Percentiles rank a stretch among this genome's conserved stretches.
These are phyloP conservation scores for Oenanthe sinensis DNA, from an alignment of 129 eudicot species.

Conservation along the genomic window DNA sequence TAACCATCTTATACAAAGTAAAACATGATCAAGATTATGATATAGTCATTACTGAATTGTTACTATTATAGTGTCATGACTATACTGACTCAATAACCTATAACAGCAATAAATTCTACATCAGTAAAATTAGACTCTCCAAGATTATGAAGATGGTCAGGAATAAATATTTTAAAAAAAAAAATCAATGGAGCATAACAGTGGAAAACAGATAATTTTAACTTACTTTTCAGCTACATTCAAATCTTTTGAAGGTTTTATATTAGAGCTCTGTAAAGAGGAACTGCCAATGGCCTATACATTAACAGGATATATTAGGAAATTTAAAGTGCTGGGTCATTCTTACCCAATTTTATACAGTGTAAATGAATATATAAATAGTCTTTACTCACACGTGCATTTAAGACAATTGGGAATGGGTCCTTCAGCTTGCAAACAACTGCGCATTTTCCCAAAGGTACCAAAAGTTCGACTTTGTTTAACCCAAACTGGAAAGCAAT, in stretches of 20 bases:
- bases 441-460: slow-evolving; percentile 10
- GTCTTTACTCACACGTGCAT: slow-evolving; percentile 16
- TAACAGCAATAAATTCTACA: not conserved
- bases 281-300: slow-evolving; percentile 18
- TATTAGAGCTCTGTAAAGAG: slow-evolving; percentile 19
- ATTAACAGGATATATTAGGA: not conserved
- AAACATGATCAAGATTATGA: not conserved
- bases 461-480: not conserved
- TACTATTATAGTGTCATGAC: not conserved
- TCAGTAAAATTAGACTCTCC: not conserved
- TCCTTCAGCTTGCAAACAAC: not conserved
- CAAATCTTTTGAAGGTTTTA: slow-evolving; percentile 17
- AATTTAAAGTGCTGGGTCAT: not conserved
- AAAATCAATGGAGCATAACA: not conserved
- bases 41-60: not conserved
- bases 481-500: not conserved
- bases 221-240: slow-evolving; percentile 32
- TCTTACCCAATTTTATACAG: not conserved
- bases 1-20: not conserved
- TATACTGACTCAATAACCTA: not conserved
- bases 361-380: not conserved
- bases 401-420: slow-evolving; percentile 7
- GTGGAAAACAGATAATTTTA: not conserved
- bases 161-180: not conserved
- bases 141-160: not conserved